Conservation (phyloP, 371 early-diverging fungal genomes). For the Mortierella polycephala region DNA sequence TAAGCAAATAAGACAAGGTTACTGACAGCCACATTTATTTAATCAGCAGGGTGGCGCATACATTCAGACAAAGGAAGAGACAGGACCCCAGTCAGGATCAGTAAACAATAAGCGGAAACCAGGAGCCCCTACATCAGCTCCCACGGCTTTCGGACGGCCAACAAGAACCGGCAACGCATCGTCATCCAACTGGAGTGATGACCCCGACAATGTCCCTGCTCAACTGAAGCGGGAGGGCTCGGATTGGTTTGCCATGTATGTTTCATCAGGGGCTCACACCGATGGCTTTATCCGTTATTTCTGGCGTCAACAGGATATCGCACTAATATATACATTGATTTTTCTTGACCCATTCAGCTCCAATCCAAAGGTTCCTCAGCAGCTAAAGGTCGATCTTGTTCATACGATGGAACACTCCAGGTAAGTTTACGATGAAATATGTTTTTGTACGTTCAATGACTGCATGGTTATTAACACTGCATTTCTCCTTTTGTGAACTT, state of each 20-base stretch:
- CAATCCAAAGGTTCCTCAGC: slow-evolving; percentile 77
- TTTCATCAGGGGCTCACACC: neutral
- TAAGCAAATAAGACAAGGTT: neutral
- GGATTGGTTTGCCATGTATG: slow-evolving; percentile 92
- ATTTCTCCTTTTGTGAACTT: neutral
- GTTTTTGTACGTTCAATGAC: neutral
- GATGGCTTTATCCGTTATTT: too few relatives aligned
- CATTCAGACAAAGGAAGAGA: slow-evolving; percentile 46
- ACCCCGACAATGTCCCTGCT: slow-evolving; percentile 83
- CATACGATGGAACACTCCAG: slow-evolving; percentile 87
- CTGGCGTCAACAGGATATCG: too few relatives aligned
- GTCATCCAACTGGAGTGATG: slow-evolving; percentile 77
- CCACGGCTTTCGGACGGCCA: slow-evolving; percentile 31
- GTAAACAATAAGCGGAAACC: slow-evolving; percentile 46
- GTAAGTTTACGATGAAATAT: slow-evolving; percentile 27
- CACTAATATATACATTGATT: too few relatives aligned
- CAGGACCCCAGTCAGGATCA: slow-evolving; percentile 30
- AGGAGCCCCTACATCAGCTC: slow-evolving; percentile 33
- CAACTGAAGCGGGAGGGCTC: slow-evolving; percentile 87
- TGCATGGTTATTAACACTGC: neutral
- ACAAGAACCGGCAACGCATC: slow-evolving; percentile 57
- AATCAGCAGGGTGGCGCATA: slow-evolving; percentile 25
- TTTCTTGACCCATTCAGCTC: slow-evolving; percentile 56
- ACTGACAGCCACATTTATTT: neutral
- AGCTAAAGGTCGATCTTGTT: slow-evolving; percentile 84